Evolutionary conservation across 2,329 filamentous ascomycete genomes (phyloP), one percentile per base, ranked within the genome.

Genomic region (Diplodia intermedia): DNA sequence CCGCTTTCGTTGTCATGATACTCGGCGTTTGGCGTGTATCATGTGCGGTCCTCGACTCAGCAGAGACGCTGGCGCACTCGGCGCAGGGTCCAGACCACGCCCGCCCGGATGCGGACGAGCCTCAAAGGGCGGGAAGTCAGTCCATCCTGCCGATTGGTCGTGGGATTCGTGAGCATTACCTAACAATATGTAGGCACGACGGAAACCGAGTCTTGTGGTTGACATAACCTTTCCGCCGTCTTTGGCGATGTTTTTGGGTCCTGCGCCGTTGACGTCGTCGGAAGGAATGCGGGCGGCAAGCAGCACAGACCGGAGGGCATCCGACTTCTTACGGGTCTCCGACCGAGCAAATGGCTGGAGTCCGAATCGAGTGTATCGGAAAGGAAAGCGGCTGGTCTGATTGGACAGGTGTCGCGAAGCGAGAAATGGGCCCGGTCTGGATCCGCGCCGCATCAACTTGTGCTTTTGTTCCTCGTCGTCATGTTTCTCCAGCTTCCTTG

Each of bases 341-440:
- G 18, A 18, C 55, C 26, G n/a, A 60, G 31, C 18, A 20, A n/a
- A 47, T 20, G 18, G 9, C 18, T n/a, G 31, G 7, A 15, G 6
- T 15, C 23, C 20, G 43, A 29, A 11, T 50, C 43, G 29, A 31
- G 3, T 18, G 31, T 3, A 18, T 38, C 12, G 60, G 47, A 20
- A 12, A 23, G 7, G 33, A 9, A 38, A 52, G 60, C 60, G 47
- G 60, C 47, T 26, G 12, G 36, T 12, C 47, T 63, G 60, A 63
- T 63, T 62, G 38, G 57, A 26, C 20, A 33, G 26, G 57, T 33
- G 14, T 26, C 36, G 20, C 4, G 43, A 63, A 52, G 60, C 60
- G 43, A 63, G 31, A 63, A 63, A 63, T 63, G 29, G 23, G 60
- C 43, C 60, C 23, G 60, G 60, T 26, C 60, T 43, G 40, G 60